Evolutionary conservation across 1,284 basidiomycete species (phyloP), one percentile per base, ranked within the genome.

Genomic region (Ganoderma lucidum): DNA sequence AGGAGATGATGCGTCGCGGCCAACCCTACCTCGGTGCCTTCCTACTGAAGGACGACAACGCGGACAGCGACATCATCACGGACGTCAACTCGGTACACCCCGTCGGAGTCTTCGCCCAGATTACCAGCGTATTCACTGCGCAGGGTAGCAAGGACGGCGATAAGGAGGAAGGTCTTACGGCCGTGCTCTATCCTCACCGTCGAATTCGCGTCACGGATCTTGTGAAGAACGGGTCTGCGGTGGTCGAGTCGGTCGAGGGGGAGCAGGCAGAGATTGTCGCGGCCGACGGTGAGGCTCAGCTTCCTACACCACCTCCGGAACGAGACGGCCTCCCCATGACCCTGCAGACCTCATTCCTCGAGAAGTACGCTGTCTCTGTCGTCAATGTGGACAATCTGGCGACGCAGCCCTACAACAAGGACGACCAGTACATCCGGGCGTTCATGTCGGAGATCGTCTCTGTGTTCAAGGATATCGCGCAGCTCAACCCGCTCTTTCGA

Each of bases 11-110:
- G 88, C 92, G 94, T 77, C 94, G 96, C 64, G 97, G 97, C 2
- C 97, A 99, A 81, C 97, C 97, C 0, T 99, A 99, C 82, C 90
- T 99, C 70, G 97, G 98, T 69, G 98, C 97, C 32, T 99, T 99
- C 86, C 82, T 99, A 55, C 91, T 99, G 77, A 99, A 98, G 84
- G 96, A 99, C 80, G 95, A 96, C 74, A 91, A 96, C 74, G 88
- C 92, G 68, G 97, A 99, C 81, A 93, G 93, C 76, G 98, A 99
- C 80, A 89, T 97, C 69, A 98, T 99, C 77, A 94, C 93, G 71
- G 93, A 94, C 77, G 81, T 96, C 64, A 89, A 94, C 81, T 91
- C 95, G 70, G 96, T 99, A 2, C 95, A 99, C 81, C 88, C 90
- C 3, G 96, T 98, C 66, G 98, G 98, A 70, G 96, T 99, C 10